A percentile compares a stretch with the other conserved stretches of the same genome.
Conservation (phyloP, 2,329 filamentous ascomycete species). For the Ophiostoma piceae region DNA sequence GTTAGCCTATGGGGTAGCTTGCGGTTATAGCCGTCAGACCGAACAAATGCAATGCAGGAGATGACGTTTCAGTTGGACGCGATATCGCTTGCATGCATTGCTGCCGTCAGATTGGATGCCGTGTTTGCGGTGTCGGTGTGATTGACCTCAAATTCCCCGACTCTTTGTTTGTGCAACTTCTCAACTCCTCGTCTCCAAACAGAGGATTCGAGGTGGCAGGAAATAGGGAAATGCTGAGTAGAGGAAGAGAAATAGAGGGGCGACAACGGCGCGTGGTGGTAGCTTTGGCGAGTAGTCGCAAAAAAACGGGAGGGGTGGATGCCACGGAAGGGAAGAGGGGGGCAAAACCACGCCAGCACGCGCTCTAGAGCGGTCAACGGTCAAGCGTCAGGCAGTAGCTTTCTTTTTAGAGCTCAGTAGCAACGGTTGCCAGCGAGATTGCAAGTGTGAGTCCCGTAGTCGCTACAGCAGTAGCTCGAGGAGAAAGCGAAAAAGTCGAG, state of each 20-base stretch:
- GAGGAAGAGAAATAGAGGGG: slow-evolving; percentile 1
- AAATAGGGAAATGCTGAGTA: neutral
- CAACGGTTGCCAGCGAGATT: neutral
- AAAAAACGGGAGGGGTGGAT: slow-evolving; percentile 17
- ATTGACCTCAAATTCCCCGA: neutral
- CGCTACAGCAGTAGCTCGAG: slow-evolving; percentile 5
- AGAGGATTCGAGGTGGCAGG: slow-evolving; percentile 4
- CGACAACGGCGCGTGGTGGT: slow-evolving; percentile 18
- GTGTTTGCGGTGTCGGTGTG: neutral
- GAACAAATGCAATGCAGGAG: neutral
- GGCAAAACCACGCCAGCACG: slow-evolving; percentile 20
- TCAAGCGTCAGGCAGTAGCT: neutral
- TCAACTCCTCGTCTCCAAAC: neutral
- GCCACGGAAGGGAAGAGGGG: slow-evolving; percentile 17
- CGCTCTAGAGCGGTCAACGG: slow-evolving; percentile 22
- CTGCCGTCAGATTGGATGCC: neutral
- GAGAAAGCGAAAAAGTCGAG: slow-evolving; percentile 7
- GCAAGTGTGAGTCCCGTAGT: neutral
- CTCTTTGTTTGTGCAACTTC: neutral
- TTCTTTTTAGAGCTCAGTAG: neutral
- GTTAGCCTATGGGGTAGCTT: slow-evolving; percentile 9
- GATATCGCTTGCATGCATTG: slow-evolving; percentile 9
- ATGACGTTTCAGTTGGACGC: slow-evolving; percentile 15
- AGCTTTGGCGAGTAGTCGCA: slow-evolving; percentile 14
- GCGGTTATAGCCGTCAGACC: slow-evolving; percentile 3